phyloP scores from a whole-genome alignment of 176 grass and related monocot species.

The Saccharum officinarum region DNA sequence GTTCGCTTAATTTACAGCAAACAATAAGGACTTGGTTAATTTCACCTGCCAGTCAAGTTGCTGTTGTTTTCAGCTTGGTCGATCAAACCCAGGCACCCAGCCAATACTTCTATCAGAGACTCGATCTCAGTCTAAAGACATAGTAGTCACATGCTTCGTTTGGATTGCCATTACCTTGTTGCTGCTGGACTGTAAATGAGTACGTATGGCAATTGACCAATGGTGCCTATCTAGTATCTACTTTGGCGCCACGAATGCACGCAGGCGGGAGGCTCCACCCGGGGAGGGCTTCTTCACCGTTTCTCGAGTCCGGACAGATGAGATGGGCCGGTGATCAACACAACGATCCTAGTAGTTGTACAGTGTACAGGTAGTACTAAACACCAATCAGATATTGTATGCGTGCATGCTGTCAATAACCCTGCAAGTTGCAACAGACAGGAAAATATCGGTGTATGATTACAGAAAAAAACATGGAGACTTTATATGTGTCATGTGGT shows the following conservation, averaged over 20 bases:
- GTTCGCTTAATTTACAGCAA: not conserved
- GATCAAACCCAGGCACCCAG: not conserved
- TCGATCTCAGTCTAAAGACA: not conserved
- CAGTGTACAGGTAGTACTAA: not conserved
- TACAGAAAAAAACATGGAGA: not conserved
- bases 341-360: not conserved
- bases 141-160: not conserved
- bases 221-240: not conserved
- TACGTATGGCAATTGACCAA: not conserved
- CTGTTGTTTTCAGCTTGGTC: not conserved
- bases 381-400: not conserved
- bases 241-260: not conserved
- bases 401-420: not conserved
- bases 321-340: not conserved
- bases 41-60: conserved; percentile 22
- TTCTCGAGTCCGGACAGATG: not conserved
- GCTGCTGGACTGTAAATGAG: not conserved
- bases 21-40: conserved; percentile 23
- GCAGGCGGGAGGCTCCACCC: not conserved
- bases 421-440: not conserved
- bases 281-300: not conserved
- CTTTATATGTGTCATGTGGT: not conserved
- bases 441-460: not conserved
- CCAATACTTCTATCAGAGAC: too few species aligned
- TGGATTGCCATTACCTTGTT: not conserved